Evolutionary conservation across 1,284 basidiomycete genomes (phyloP).

Genomic region (Takashimella tepidaria): DNA sequence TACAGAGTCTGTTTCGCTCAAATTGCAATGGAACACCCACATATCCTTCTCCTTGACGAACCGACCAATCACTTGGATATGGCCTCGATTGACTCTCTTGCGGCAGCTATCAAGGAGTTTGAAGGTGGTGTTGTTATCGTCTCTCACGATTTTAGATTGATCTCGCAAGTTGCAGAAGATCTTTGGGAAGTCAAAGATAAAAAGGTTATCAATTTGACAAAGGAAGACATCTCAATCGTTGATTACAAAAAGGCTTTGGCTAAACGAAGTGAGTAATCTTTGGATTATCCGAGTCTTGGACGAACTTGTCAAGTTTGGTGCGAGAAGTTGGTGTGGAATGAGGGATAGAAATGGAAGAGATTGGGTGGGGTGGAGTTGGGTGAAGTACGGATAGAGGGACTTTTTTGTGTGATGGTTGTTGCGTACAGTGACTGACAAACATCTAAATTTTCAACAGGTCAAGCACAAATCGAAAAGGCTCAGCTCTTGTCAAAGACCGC

Average conservation of each 20-base stretch:
- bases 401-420: too few species aligned
- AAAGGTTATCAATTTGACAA: constrained; percentile 89
- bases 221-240: constrained; percentile 77
- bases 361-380: too few species aligned
- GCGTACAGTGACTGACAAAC: too few species aligned
- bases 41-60: constrained; percentile 72
- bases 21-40: constrained; percentile 83
- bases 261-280: constrained; percentile 42
- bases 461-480: constrained; percentile 75
- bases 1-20: constrained; percentile 54
- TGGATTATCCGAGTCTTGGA: too few species aligned
- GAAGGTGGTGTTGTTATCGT: constrained; percentile 97
- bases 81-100: constrained; percentile 90
- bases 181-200: constrained; percentile 97
- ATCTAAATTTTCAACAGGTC: constrained; percentile 30
- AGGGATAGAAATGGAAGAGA: too few species aligned
- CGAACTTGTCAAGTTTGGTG: too few species aligned
- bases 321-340: neutral
- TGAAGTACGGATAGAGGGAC: neutral
- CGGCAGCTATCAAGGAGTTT: constrained; percentile 90
- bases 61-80: constrained; percentile 57
- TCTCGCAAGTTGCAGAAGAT: constrained; percentile 92
- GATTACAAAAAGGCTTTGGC: constrained; percentile 71
- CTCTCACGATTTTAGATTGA: constrained; percentile 94
- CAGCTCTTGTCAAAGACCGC: constrained; percentile 77